Evolutionary conservation across 2,329 filamentous ascomycete species (phyloP).

Genomic region (Penicillium oxalicum): DNA sequence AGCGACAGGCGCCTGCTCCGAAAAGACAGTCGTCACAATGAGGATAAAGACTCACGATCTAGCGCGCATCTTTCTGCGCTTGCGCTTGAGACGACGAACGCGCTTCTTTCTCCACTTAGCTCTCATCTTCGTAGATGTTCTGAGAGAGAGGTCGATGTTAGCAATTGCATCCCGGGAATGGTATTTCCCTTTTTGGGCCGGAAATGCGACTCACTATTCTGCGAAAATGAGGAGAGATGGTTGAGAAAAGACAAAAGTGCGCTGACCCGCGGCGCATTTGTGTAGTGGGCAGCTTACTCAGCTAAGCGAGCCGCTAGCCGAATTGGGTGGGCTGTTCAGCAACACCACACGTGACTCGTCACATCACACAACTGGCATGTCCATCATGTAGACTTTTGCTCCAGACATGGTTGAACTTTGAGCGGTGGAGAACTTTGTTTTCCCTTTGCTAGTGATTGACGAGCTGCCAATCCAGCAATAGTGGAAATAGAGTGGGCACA

Average conservation of each 20-base stretch:
- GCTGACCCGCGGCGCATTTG: conserved; percentile 32
- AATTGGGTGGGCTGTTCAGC: background rate
- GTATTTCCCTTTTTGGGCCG: background rate
- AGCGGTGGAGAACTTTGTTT: too few relatives aligned
- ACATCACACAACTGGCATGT: conserved; percentile 9
- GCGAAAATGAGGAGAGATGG: conserved; percentile 42
- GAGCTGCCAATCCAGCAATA: background rate
- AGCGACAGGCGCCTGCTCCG: background rate
- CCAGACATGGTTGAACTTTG: too few relatives aligned
- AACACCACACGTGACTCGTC: conserved; percentile 12
- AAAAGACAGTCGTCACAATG: background rate
- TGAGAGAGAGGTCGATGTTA: conserved; percentile 15
- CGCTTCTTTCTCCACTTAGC: conserved; percentile 99
- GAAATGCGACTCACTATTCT: conserved; percentile 36
- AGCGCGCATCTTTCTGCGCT: conserved; percentile 99
- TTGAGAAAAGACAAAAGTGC: conserved; percentile 35
- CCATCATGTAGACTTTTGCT: background rate
- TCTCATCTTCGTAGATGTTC: conserved; percentile 59
- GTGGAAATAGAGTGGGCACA: conserved; percentile 12
- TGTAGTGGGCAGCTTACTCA: conserved; percentile 39
- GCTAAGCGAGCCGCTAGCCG: conserved; percentile 22
- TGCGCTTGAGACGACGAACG: conserved; percentile 97
- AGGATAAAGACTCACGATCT: conserved; percentile 65
- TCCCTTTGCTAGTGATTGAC: too few relatives aligned
- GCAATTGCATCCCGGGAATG: conserved; percentile 9